phyloP scores from a whole-genome alignment of 2,329 filamentous ascomycete genomes.

The Diaporthe sp. region DNA sequence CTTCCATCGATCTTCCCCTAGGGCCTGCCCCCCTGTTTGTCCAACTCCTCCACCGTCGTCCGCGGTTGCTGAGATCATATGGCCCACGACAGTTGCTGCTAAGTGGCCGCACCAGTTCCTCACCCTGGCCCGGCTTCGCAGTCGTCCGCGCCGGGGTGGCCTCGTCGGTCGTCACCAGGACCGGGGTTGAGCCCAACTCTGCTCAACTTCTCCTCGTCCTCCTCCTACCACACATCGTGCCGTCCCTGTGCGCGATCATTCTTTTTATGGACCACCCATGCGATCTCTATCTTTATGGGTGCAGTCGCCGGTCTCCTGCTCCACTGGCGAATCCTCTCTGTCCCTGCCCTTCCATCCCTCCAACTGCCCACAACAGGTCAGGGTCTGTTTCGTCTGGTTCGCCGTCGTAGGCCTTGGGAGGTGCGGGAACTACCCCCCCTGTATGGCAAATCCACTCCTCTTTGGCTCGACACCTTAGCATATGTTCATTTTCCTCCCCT shows the following conservation, averaged over 20 bases:
- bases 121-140: constrained; percentile 34
- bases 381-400: constrained; percentile 62
- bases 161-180: constrained; percentile 36
- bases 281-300: constrained; percentile 47
- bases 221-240: constrained; percentile 41
- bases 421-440: constrained; percentile 44
- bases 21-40: constrained; percentile 19
- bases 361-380: constrained; percentile 53
- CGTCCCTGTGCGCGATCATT: constrained; percentile 50
- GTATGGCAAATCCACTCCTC: constrained; percentile 38
- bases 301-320: constrained; percentile 47
- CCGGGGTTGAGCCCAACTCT: constrained; percentile 6
- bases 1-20: constrained; percentile 19
- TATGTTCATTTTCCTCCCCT: constrained; percentile 49
- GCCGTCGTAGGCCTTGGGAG: constrained; percentile 51
- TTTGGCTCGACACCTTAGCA: constrained; percentile 52
- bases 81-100: neutral
- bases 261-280: constrained; percentile 49
- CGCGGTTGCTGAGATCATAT: neutral
- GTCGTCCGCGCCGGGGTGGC: constrained; percentile 33
- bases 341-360: constrained; percentile 50
- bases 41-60: constrained; percentile 5
- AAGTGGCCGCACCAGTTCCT: constrained; percentile 33
- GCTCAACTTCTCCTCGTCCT: constrained; percentile 20
- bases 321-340: constrained; percentile 46